These are phyloP conservation scores for Epicoccum nigrum DNA, from an alignment of 2,329 filamentous ascomycete species.

Conservation along the genomic window DNA sequence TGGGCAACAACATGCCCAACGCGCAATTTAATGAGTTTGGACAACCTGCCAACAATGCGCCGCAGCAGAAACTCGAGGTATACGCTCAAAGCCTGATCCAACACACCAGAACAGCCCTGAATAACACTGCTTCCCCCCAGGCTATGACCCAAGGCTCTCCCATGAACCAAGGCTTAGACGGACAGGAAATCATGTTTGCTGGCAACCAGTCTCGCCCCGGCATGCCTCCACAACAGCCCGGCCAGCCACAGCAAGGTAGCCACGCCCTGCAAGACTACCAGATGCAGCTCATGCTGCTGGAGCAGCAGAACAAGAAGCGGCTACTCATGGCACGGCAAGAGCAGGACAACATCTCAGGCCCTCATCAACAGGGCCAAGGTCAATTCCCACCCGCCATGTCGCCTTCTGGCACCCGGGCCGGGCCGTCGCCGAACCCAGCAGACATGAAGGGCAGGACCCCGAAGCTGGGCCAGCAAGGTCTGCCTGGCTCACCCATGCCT, in stretches of 20 bases:
- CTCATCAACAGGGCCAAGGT: constrained; percentile 54
- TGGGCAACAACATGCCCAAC: constrained; percentile 75
- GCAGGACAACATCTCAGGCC: constrained; percentile 69
- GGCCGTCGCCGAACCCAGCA: constrained; percentile 75
- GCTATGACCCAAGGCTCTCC: constrained; percentile 80
- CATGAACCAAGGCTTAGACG: constrained; percentile 68
- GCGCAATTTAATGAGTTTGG: constrained; percentile 74
- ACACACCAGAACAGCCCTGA: constrained; percentile 81
- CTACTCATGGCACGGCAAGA: constrained; percentile 83
- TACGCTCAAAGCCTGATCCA: constrained; percentile 85
- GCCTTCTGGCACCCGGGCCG: constrained; percentile 70
- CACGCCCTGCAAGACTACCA: constrained; percentile 86
- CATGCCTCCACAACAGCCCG: constrained; percentile 67
- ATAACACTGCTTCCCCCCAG: constrained; percentile 80
- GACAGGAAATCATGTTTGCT: constrained; percentile 42
- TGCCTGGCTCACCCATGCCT: constrained; percentile 71
- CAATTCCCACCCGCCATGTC: constrained; percentile 71
- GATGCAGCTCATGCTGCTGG: constrained; percentile 86
- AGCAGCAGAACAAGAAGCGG: constrained; percentile 87
- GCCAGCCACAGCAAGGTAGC: constrained; percentile 65
- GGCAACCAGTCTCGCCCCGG: constrained; percentile 41
- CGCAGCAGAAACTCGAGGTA: constrained; percentile 77
- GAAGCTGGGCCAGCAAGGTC: constrained; percentile 71
- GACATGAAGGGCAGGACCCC: constrained; percentile 81
- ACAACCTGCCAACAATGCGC: constrained; percentile 61